A percentile compares a stretch with the other conserved stretches of the same genome.
Evolutionary conservation across 306 rosid genomes (phyloP).

Genomic region (Spatholobus suberectus): DNA sequence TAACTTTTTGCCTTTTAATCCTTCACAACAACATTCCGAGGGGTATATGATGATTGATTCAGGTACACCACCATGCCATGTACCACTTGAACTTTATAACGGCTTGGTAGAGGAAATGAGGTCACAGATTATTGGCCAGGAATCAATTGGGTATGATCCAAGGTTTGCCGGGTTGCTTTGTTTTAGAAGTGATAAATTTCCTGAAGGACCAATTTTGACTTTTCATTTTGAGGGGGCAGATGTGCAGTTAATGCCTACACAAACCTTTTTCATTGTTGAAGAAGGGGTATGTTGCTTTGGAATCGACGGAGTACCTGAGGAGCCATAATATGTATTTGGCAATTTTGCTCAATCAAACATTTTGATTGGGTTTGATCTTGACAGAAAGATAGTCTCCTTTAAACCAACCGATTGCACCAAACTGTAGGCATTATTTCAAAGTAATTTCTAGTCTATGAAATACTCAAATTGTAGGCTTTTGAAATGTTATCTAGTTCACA

Average conservation of each 20-base stretch:
- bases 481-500: no score
- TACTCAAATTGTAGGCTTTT: no score
- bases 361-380: constrained; percentile 52
- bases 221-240: constrained; percentile 44
- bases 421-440: background rate
- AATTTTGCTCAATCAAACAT: constrained; percentile 46
- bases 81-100: background rate
- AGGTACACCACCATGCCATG: constrained; percentile 42
- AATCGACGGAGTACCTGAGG: constrained; percentile 10
- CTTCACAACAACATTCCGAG: constrained; percentile 5
- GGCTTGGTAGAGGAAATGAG: background rate
- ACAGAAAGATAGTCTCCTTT: constrained; percentile 38
- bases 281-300: constrained; percentile 50
- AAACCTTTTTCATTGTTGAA: constrained; percentile 32
- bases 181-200: background rate
- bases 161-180: background rate
- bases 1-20: constrained; percentile 36
- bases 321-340: constrained; percentile 37
- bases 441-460: background rate
- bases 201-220: constrained; percentile 37
- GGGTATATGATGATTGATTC: constrained; percentile 49
- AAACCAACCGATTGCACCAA: constrained; percentile 50
- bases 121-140: background rate
- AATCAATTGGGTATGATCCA: background rate
- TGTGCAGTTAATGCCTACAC: constrained; percentile 28